A percentile compares a stretch with the other conserved stretches of the same genome.
phyloP scores from a whole-genome alignment of 768 basidiomycete species.

The Xanthoconium stramineum region DNA sequence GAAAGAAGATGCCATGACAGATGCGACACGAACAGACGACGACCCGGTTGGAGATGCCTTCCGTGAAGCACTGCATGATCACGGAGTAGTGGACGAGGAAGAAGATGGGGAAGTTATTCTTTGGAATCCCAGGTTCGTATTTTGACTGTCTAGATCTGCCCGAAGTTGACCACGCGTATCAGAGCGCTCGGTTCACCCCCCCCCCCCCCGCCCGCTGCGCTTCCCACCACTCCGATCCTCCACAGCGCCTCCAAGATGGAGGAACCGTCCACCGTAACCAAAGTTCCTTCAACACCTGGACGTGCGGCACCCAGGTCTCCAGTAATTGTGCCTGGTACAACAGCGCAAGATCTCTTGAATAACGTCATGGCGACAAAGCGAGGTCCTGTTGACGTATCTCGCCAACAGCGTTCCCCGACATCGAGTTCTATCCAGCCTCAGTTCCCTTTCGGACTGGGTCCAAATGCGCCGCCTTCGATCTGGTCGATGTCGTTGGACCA shows the following conservation, averaged over 20 bases:
- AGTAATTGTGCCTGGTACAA: slow-evolving; percentile 37
- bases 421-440: slow-evolving; percentile 38
- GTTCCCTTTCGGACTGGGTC: slow-evolving; percentile 52
- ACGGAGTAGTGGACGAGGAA: slow-evolving; percentile 37
- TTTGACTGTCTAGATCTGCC: neutral
- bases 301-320: slow-evolving; percentile 26
- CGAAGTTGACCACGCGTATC: slow-evolving; percentile 3
- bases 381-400: slow-evolving; percentile 14
- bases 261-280: neutral
- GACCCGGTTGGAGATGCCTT: slow-evolving; percentile 77
- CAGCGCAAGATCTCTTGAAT: slow-evolving; percentile 66
- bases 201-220: slow-evolving; percentile 1
- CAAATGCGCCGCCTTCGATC: slow-evolving; percentile 53
- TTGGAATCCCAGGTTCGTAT: slow-evolving; percentile 59
- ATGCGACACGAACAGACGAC: slow-evolving; percentile 65
- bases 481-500: slow-evolving; percentile 64
- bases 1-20: slow-evolving; percentile 66
- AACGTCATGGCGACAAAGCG: slow-evolving; percentile 31
- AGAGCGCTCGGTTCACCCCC: slow-evolving; percentile 23
- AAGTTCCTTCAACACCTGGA: slow-evolving; percentile 5
- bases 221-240: slow-evolving; percentile 23
- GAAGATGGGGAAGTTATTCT: slow-evolving; percentile 73
- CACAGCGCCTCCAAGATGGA: slow-evolving; percentile 2
- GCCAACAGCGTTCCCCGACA: slow-evolving; percentile 12
- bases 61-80: slow-evolving; percentile 42